Conservation (phyloP, 2,329 filamentous ascomycete genomes). For the Diplocarpon mali region DNA sequence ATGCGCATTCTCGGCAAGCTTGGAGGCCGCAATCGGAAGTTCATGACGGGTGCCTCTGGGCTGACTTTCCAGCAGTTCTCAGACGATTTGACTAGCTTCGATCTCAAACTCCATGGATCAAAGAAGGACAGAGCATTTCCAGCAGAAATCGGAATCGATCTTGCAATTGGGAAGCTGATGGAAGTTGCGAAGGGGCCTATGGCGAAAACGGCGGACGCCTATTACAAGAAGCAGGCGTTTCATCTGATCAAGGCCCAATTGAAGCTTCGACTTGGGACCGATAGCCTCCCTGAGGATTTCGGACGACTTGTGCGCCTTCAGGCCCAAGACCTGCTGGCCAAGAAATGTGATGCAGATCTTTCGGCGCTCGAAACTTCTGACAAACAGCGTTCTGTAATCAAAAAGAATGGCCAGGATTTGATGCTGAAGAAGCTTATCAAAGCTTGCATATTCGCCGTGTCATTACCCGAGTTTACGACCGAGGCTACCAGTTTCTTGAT, state of each 20-base stretch:
- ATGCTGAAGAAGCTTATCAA: slow-evolving; percentile 80
- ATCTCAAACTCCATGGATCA: slow-evolving; percentile 79
- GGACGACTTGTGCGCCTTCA: slow-evolving; percentile 75
- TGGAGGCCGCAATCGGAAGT: slow-evolving; percentile 89
- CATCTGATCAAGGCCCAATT: slow-evolving; percentile 79
- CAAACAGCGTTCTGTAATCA: slow-evolving; percentile 70
- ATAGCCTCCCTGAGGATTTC: slow-evolving; percentile 82
- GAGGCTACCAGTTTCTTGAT: slow-evolving; percentile 66
- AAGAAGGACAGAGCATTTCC: slow-evolving; percentile 84
- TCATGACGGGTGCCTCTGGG: slow-evolving; percentile 80
- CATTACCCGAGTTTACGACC: slow-evolving; percentile 66
- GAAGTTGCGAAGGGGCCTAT: slow-evolving; percentile 57
- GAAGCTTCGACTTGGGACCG: slow-evolving; percentile 80
- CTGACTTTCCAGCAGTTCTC: slow-evolving; percentile 75
- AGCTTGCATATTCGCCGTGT: slow-evolving; percentile 75
- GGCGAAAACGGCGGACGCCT: slow-evolving; percentile 51
- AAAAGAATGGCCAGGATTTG: slow-evolving; percentile 75
- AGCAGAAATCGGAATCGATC: slow-evolving; percentile 73
- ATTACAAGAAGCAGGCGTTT: slow-evolving; percentile 90
- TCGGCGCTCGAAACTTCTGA: slow-evolving; percentile 66
- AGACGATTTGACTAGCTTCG: slow-evolving; percentile 79
- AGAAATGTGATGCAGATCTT: slow-evolving; percentile 60
- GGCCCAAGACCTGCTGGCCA: slow-evolving; percentile 69
- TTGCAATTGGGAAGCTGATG: slow-evolving; percentile 78
- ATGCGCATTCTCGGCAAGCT: slow-evolving; percentile 96